Percentiles rank a stretch among this genome's conserved stretches.
These are phyloP conservation scores for Epichloe brachyelytri DNA, from an alignment of 2,329 filamentous ascomycete genomes.

Conservation along the genomic window DNA sequence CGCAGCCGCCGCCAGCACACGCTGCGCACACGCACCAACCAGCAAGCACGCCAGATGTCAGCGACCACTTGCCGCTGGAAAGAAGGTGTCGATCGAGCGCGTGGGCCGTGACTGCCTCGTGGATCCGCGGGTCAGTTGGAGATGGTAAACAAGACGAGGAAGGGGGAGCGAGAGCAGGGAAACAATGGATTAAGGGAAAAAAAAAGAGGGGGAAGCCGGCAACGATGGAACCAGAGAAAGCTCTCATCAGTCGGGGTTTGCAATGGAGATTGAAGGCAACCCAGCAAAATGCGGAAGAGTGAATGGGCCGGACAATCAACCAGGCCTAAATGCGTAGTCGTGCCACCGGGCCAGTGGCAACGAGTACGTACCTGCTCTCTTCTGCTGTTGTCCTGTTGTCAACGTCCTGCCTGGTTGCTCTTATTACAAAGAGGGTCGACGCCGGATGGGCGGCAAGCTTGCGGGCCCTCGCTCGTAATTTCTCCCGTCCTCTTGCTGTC, in stretches of 20 bases:
- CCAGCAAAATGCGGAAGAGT: conserved; percentile 5
- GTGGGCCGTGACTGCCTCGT: conserved; percentile 6
- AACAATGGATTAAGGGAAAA: too few relatives aligned
- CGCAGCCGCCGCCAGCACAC: conserved; percentile 9
- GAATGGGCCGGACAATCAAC: conserved; percentile 4
- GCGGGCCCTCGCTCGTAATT: not conserved
- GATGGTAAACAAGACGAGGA: conserved; percentile 1
- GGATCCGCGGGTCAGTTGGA: conserved; percentile 3
- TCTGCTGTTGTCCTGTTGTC: not conserved
- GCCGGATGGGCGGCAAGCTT: conserved; percentile 4
- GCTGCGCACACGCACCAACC: not conserved
- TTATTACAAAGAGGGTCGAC: not conserved
- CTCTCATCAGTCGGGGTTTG: conserved; percentile 4
- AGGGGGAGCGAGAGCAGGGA: not conserved
- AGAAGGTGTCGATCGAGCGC: conserved; percentile 2
- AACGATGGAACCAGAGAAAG: conserved; percentile 1
- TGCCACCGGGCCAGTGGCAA: not conserved
- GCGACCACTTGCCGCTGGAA: not conserved
- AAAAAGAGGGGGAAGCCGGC: not conserved
- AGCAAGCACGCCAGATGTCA: not conserved
- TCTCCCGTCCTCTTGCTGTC: not conserved
- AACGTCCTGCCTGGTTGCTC: not conserved
- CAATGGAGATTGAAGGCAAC: conserved; percentile 3
- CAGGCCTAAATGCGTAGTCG: not conserved
- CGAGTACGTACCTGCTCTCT: conserved; percentile 1